Conservation (phyloP, 208 protist species). For the Acanthamoeba royreba region DNA sequence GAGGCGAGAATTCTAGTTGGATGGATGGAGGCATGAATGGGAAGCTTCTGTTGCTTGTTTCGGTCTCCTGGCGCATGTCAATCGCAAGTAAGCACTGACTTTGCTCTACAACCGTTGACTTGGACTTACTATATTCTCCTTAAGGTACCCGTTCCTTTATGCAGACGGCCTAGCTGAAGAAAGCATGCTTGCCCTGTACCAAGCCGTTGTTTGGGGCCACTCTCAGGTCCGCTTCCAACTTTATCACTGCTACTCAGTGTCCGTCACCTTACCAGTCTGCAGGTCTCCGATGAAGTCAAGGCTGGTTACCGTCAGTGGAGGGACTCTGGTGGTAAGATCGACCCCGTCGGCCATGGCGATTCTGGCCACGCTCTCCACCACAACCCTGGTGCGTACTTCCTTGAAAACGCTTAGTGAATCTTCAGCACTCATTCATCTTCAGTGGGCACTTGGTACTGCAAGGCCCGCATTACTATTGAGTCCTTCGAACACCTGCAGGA, state of each 20-base stretch:
- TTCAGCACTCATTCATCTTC: neutral
- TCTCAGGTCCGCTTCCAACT: neutral
- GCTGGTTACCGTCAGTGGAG: neutral
- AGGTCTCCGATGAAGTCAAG: neutral
- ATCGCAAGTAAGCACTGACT: no score
- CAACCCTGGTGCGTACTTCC: neutral
- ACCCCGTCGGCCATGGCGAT: neutral
- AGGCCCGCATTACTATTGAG: neutral
- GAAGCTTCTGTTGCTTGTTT: neutral
- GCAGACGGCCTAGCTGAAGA: neutral
- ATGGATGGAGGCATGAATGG: constrained; percentile 18
- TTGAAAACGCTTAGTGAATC: neutral
- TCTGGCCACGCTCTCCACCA: neutral
- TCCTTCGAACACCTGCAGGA: neutral
- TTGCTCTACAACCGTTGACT: no score
- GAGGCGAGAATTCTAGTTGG: neutral
- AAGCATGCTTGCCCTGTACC: neutral
- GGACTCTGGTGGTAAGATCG: neutral
- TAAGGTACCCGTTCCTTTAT: constrained; percentile 2
- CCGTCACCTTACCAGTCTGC: no score
- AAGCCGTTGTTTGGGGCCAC: neutral
- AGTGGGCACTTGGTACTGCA: constrained; percentile 24
- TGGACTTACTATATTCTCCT: no score
- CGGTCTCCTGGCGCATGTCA: neutral
- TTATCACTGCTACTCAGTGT: neutral